Base-by-base conservation (phyloP, 805 yeast species). In the Komagataella kurtzmanii region DNA sequence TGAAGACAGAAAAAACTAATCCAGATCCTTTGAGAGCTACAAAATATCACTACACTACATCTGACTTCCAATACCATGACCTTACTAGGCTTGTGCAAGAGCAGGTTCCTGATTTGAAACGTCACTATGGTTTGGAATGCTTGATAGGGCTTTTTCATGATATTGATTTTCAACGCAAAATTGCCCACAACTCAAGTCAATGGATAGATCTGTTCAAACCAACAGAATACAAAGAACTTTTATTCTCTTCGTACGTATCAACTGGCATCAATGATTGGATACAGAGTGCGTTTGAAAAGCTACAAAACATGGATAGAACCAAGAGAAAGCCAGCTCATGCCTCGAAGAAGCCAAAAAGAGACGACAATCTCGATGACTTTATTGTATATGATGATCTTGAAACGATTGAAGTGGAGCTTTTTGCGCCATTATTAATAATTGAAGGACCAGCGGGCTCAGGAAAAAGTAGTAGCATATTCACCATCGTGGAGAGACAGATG, bases 361-460 rank as follows among this genome's bases (percentile, higher is more conserved):
- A 21, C 51, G 48, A 60, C 17, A 59, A 57, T 8, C 24, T 66
- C 54, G 66, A 64, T 50, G 68, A 60, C 12, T 77, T 76, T 51
- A 64, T 76, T 6, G 75, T 73, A 6, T 62, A 65, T 52, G 73
- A 68, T 53, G 58, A 54, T 44, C 57, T 51, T 6, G 55, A 50
- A 3, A 54, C 47, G 8, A 63, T 55, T 10, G 59, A 57, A 2
- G 63, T 59, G 8, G 73, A 57, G n/a, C 54, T 65, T 0, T 81
- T 75, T 59, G 75, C 80, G 1, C 91, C 93, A 0, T 61, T 85
- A 3, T 65, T 85, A 61, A 77, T 87, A 10, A 58, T 88, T 2
- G 69, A 74, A 52, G 99, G 99, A 0, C 78, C 81, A 0, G 61
- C 72, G 0, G 95, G 96, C 0, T 71, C 79, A 8, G 95, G 97